These are phyloP conservation scores for Globisporangium canariense DNA, from an alignment of 352 stramenopile genomes.

Conservation along the genomic window DNA sequence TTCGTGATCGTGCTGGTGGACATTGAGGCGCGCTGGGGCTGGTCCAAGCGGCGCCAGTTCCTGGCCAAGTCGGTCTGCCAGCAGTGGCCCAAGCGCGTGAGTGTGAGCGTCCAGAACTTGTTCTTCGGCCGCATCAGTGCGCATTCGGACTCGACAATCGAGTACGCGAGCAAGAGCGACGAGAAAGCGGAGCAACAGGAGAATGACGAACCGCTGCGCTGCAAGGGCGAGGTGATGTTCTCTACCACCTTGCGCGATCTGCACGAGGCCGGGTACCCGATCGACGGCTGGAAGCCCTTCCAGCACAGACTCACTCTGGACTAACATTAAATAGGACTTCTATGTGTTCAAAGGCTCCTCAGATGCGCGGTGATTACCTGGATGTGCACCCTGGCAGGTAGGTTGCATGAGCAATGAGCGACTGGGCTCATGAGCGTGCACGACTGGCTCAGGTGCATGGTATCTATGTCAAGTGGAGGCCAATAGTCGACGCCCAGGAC, in stretches of 20 bases:
- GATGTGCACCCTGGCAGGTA: too few species aligned
- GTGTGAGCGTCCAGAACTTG: slow-evolving; percentile 13
- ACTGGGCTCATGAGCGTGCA: too few species aligned
- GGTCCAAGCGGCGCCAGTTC: slow-evolving; percentile 11
- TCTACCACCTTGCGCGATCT: slow-evolving; percentile 10
- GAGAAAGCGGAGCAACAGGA: background rate
- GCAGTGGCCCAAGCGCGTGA: slow-evolving; percentile 15
- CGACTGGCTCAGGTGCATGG: background rate
- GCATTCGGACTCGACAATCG: slow-evolving; percentile 11
- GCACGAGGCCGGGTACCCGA: slow-evolving; percentile 13
- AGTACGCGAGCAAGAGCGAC: slow-evolving; percentile 11
- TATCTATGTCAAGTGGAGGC: background rate
- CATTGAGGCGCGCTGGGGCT: slow-evolving; percentile 10
- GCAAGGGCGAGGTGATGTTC: slow-evolving; percentile 18
- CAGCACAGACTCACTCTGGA: slow-evolving; percentile 14
- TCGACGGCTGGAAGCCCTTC: slow-evolving; percentile 8
- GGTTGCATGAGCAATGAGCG: too few species aligned
- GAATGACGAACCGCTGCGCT: background rate
- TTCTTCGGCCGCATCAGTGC: slow-evolving; percentile 10
- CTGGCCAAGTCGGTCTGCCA: slow-evolving; percentile 12
- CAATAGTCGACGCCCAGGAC: background rate
- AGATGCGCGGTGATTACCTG: too few species aligned
- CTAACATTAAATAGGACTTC: background rate
- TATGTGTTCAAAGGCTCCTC: background rate
- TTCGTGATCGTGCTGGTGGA: slow-evolving; percentile 14